Evolutionary conservation across 1,284 basidiomycete species (phyloP).

Genomic region (Tranzscheliella williamsii): DNA sequence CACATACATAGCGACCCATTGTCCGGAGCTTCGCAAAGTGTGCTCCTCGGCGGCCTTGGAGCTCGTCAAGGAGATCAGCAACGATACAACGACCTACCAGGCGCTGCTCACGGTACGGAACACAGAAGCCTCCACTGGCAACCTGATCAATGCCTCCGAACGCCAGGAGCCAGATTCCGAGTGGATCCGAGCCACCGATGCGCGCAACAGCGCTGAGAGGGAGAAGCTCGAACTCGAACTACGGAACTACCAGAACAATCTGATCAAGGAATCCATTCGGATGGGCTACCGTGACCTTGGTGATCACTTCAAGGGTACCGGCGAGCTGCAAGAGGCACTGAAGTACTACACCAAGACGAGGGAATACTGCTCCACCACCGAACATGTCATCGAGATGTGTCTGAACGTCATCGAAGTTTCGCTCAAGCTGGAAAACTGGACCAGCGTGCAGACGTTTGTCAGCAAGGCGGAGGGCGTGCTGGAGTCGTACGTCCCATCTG

Average conservation of each 20-base stretch:
- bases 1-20: constrained; percentile 31
- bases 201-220: constrained; percentile 70
- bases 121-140: constrained; percentile 23
- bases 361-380: constrained; percentile 80
- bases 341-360: constrained; percentile 80
- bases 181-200: constrained; percentile 71
- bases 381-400: constrained; percentile 78
- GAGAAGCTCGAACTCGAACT: constrained; percentile 81
- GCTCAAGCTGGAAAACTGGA: constrained; percentile 78
- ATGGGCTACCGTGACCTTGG: constrained; percentile 85
- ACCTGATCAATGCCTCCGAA: constrained; percentile 15
- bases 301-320: constrained; percentile 71
- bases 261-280: constrained; percentile 91
- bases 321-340: constrained; percentile 72
- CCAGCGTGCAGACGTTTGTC: constrained; percentile 80
- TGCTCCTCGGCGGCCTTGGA: constrained; percentile 36
- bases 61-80: constrained; percentile 20
- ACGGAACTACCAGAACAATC: constrained; percentile 84
- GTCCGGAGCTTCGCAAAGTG: constrained; percentile 22
- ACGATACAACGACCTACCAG: constrained; percentile 32
- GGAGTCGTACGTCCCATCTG: constrained; percentile 66
- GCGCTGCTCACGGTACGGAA: constrained; percentile 30
- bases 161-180: constrained; percentile 57
- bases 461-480: constrained; percentile 87
- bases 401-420: constrained; percentile 66